A percentile compares a stretch with the other conserved stretches of the same genome.
These are phyloP conservation scores for Pelomyxa schiedti DNA, from an alignment of 78 protist species.

Conservation along the genomic window DNA sequence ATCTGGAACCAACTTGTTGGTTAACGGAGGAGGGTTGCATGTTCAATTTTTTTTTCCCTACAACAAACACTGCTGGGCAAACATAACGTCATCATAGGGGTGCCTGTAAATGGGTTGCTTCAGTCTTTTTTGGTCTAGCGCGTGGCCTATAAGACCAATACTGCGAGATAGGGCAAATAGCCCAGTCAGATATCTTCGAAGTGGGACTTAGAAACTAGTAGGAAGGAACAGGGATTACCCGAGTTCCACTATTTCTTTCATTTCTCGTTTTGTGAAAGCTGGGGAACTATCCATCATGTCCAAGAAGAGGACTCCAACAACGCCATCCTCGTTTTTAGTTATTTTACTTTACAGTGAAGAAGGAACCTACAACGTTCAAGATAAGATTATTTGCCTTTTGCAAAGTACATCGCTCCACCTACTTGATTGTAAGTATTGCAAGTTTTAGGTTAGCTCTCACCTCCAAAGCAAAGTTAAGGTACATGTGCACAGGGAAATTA, in stretches of 20 bases:
- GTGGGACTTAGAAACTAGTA: no score
- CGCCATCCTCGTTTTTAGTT: no score
- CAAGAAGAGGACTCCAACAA: slow-evolving; percentile 68
- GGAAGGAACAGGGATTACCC: no score
- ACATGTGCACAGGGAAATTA: slow-evolving; percentile 26
- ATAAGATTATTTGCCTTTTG: slow-evolving; percentile 79
- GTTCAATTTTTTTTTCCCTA: no score
- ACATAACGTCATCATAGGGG: slow-evolving; percentile 79
- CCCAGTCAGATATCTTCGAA: slow-evolving; percentile 79
- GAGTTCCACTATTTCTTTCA: slow-evolving; percentile 39
- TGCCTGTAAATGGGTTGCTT: slow-evolving; percentile 86
- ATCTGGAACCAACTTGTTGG: no score
- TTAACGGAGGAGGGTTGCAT: no score
- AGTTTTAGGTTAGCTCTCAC: slow-evolving; percentile 24
- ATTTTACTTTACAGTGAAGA: no score
- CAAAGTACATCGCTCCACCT: slow-evolving; percentile 77
- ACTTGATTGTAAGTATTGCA: slow-evolving; percentile 16
- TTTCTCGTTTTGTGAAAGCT: slow-evolving; percentile 78
- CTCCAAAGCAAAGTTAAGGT: not conserved
- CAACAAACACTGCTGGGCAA: no score
- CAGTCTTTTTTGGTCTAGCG: slow-evolving; percentile 83
- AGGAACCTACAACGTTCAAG: no score
- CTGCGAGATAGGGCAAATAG: slow-evolving; percentile 86
- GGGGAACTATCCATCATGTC: slow-evolving; percentile 75
- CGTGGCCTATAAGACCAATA: slow-evolving; percentile 88